A percentile compares a stretch with the other conserved stretches of the same genome.
Evolutionary conservation across 2,329 filamentous ascomycete genomes (phyloP).

Genomic region (Neospermospora avenae): DNA sequence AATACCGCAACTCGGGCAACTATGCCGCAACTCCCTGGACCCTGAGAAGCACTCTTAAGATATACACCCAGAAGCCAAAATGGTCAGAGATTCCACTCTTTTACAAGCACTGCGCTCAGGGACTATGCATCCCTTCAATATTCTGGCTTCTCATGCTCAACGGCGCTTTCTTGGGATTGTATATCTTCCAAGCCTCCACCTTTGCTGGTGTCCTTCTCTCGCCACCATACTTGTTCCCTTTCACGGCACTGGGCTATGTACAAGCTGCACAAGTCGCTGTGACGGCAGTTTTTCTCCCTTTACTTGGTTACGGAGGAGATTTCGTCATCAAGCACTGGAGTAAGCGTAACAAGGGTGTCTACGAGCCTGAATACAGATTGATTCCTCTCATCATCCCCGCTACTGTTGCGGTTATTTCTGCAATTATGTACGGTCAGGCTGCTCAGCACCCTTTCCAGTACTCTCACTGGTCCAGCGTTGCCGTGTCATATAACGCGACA

Average conservation of each 20-base stretch:
- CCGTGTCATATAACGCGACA: neutral
- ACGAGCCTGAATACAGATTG: slow-evolving; percentile 37
- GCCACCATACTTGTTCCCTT: slow-evolving; percentile 10
- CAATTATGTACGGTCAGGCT: slow-evolving; percentile 36
- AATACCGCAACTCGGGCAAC: neutral
- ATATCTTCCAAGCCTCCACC: neutral
- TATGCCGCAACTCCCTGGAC: neutral
- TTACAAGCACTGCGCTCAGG: neutral
- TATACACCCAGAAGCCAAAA: slow-evolving; percentile 30
- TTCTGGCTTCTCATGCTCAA: slow-evolving; percentile 3
- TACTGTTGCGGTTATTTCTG: slow-evolving; percentile 32
- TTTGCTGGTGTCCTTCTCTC: neutral
- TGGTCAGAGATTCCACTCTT: neutral
- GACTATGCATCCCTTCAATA: neutral
- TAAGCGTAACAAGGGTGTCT: slow-evolving; percentile 34
- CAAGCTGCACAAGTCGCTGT: slow-evolving; percentile 3
- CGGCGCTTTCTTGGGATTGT: neutral
- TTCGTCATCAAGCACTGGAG: slow-evolving; percentile 22
- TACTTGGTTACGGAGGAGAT: slow-evolving; percentile 10
- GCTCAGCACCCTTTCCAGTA: slow-evolving; percentile 20
- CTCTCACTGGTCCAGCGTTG: neutral
- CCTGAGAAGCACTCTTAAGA: neutral
- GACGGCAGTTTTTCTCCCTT: slow-evolving; percentile 11
- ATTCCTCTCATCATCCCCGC: slow-evolving; percentile 35
- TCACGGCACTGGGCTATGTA: slow-evolving; percentile 6